Evolutionary conservation across 495 filamentous ascomycete genomes (phyloP).

Genomic region (Saxophila tyrrhenica): DNA sequence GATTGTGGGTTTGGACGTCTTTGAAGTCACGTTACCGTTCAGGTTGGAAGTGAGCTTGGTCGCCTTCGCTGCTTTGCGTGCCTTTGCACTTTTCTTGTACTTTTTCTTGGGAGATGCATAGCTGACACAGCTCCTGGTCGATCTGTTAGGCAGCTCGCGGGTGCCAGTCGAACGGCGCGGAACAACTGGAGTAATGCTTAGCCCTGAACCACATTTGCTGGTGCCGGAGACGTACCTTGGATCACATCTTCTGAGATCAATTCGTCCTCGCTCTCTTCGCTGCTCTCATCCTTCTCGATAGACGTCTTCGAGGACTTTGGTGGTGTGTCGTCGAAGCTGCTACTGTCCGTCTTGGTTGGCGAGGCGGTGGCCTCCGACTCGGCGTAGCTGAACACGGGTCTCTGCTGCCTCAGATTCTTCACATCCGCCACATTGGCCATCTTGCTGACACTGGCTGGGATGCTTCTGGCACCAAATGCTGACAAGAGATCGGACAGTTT

Average conservation of each 20-base stretch:
- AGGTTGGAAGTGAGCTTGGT: conserved; percentile 17
- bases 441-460: conserved; percentile 2
- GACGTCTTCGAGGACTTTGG: conserved; percentile 9
- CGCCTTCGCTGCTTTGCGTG: background rate
- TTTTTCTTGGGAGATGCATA: conserved; percentile 5
- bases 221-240: background rate
- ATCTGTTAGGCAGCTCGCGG: conserved; percentile 11
- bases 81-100: conserved; percentile 7
- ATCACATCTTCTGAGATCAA: conserved; percentile 4
- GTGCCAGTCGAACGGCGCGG: background rate
- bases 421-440: background rate
- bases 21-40: background rate
- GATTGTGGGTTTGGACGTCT: background rate
- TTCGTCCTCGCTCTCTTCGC: conserved; percentile 4
- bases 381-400: conserved; percentile 8
- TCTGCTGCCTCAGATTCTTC: background rate
- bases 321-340: conserved; percentile 3
- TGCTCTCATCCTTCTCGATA: background rate
- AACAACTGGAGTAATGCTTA: background rate
- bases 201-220: background rate
- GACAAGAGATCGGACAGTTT: conserved; percentile 12
- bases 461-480: conserved; percentile 8
- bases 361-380: background rate
- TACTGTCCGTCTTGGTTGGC: background rate
- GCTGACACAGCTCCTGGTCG: conserved; percentile 9